Percentiles rank a stretch among this genome's conserved stretches.
These are phyloP conservation scores for Naganishia vishniacii DNA, from an alignment of 768 basidiomycete genomes.

Conservation along the genomic window DNA sequence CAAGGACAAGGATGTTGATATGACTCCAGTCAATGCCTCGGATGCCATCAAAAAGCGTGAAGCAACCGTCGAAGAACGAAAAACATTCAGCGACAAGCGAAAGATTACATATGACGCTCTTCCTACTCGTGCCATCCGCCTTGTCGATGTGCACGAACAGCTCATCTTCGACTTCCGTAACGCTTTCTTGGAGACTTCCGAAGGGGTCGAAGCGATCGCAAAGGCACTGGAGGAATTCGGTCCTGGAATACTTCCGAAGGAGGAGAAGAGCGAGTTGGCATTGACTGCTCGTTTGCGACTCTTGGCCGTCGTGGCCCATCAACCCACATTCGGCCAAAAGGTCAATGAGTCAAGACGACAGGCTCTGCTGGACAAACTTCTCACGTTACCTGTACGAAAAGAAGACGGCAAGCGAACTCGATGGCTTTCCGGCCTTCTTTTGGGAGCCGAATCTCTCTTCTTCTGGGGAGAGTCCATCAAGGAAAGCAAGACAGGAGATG, in stretches of 20 bases:
- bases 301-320: conserved; percentile 73
- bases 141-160: conserved; percentile 80
- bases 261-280: conserved; percentile 3
- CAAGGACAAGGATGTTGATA: conserved; percentile 1
- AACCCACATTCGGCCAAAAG: conserved; percentile 54
- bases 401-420: conserved; percentile 55
- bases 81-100: conserved; percentile 56
- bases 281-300: conserved; percentile 77
- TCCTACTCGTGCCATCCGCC: conserved; percentile 62
- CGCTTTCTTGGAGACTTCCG: conserved; percentile 65
- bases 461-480: conserved; percentile 69
- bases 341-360: conserved; percentile 19
- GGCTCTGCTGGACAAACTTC: conserved; percentile 16
- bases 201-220: conserved; percentile 64
- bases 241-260: conserved; percentile 32
- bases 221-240: conserved; percentile 66
- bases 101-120: conserved; percentile 64
- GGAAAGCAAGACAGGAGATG: conserved; percentile 57
- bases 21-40: neutral
- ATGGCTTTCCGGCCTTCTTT: conserved; percentile 80
- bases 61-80: conserved; percentile 9
- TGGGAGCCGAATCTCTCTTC: conserved; percentile 78
- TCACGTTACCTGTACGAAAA: conserved; percentile 5
- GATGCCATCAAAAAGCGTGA: conserved; percentile 52
- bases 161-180: conserved; percentile 82